Conservation (phyloP, 2,329 filamentous ascomycete genomes). For the Phialophora tarda region DNA sequence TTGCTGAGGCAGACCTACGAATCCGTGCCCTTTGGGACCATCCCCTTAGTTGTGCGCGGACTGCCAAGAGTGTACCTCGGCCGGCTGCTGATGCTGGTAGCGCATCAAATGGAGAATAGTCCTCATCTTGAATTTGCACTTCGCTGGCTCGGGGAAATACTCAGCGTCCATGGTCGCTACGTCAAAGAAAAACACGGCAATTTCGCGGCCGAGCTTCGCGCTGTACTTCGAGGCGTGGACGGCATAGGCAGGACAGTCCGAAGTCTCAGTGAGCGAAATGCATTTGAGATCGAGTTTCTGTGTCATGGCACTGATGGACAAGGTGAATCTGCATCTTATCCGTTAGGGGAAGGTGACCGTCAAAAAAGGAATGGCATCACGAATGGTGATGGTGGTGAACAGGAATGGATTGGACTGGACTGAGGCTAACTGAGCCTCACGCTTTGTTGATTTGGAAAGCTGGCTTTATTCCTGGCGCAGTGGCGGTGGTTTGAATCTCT, state of each 20-base stretch:
- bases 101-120: constrained; percentile 83
- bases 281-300: constrained; percentile 40
- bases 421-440: constrained; percentile 12
- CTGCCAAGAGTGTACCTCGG: constrained; percentile 86
- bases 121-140: constrained; percentile 95
- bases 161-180: constrained; percentile 83
- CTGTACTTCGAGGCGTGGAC: constrained; percentile 78
- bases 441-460: not conserved
- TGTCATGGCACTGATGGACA: constrained; percentile 29
- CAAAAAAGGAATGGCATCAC: constrained; percentile 15
- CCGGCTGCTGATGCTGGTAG: constrained; percentile 83
- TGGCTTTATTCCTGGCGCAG: not conserved
- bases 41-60: constrained; percentile 76
- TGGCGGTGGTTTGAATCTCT: not conserved
- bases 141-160: constrained; percentile 81
- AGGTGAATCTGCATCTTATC: constrained; percentile 2
- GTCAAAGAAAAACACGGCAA: constrained; percentile 79
- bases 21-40: constrained; percentile 74
- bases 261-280: constrained; percentile 44
- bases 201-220: constrained; percentile 81
- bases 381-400: constrained; percentile 27
- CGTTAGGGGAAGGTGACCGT: constrained; percentile 2
- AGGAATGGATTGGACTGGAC: constrained; percentile 38
- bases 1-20: constrained; percentile 87
- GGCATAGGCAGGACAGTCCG: constrained; percentile 60